phyloP scores from a whole-genome alignment of 345 rosid genomes.

The Brassica juncea region DNA sequence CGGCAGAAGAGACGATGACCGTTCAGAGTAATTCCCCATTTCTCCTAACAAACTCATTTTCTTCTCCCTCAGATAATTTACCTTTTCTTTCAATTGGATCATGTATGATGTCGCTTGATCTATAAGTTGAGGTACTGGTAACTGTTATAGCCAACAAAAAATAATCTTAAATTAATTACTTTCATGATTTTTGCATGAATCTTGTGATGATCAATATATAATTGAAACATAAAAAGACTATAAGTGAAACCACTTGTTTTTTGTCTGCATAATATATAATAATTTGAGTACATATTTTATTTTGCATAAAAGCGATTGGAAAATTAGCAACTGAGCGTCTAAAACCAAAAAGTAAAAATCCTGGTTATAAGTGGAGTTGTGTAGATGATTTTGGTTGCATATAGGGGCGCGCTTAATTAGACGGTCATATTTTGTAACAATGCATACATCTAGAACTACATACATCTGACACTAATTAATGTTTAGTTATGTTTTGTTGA shows the following conservation, averaged over 20 bases:
- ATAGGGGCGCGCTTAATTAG: not conserved
- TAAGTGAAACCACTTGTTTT: not conserved
- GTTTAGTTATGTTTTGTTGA: not conserved
- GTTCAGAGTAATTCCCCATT: not conserved
- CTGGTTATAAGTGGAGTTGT: not conserved
- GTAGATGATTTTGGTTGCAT: not conserved
- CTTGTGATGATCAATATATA: not conserved
- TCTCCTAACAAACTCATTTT: conserved; percentile 14
- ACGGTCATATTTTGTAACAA: not conserved
- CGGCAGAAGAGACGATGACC: conserved; percentile 11
- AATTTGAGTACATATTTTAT: too few relatives aligned
- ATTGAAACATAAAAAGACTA: not conserved
- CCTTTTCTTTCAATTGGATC: conserved; percentile 23
- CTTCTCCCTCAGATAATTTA: conserved; percentile 26
- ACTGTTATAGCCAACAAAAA: conserved; percentile 8
- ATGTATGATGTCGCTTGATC: conserved; percentile 24
- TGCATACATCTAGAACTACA: not conserved
- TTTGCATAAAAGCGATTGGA: too few relatives aligned
- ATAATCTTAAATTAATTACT: not conserved
- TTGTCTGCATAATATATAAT: not conserved
- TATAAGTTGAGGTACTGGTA: conserved; percentile 30
- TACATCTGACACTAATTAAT: too few relatives aligned
- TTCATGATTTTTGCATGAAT: conserved; percentile 10
- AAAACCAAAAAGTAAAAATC: not conserved
- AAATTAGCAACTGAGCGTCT: too few relatives aligned